Evolutionary conservation across 768 basidiomycete genomes (phyloP).

Genomic region (Mrakia hoshinonis): DNA sequence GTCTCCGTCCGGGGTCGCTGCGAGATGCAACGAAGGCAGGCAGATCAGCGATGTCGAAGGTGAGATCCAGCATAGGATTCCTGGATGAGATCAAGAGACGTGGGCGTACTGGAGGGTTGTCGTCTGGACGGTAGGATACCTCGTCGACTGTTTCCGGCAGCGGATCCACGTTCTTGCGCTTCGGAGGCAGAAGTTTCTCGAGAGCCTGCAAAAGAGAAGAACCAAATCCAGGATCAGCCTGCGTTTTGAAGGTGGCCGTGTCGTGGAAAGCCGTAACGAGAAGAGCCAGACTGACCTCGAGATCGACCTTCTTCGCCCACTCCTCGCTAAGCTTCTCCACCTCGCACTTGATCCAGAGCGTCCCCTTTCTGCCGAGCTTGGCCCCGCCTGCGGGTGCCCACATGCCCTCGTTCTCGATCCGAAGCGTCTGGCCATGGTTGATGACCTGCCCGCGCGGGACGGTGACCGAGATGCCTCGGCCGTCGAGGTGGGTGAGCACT

Average conservation of each 20-base stretch:
- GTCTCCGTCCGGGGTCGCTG: constrained; percentile 47
- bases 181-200: constrained; percentile 61
- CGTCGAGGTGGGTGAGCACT: constrained; percentile 83
- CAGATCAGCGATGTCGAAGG: constrained; percentile 69
- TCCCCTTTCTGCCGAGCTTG: constrained; percentile 62
- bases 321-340: constrained; percentile 55
- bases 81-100: constrained; percentile 49
- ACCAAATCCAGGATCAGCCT: constrained; percentile 8
- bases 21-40: constrained; percentile 53
- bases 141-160: constrained; percentile 62
- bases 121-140: constrained; percentile 51
- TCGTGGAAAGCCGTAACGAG: neutral
- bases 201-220: constrained; percentile 49
- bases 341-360: constrained; percentile 70
- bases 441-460: constrained; percentile 51
- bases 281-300: constrained; percentile 29
- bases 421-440: constrained; percentile 50
- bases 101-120: constrained; percentile 15
- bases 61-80: constrained; percentile 43
- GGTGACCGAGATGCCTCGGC: constrained; percentile 72
- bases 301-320: constrained; percentile 64
- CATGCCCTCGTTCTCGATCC: constrained; percentile 82
- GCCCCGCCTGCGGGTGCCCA: constrained; percentile 43
- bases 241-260: neutral
- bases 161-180: constrained; percentile 64